phyloP scores from a whole-genome alignment of 1,139 yeast genomes.

The Pichia sp. region DNA sequence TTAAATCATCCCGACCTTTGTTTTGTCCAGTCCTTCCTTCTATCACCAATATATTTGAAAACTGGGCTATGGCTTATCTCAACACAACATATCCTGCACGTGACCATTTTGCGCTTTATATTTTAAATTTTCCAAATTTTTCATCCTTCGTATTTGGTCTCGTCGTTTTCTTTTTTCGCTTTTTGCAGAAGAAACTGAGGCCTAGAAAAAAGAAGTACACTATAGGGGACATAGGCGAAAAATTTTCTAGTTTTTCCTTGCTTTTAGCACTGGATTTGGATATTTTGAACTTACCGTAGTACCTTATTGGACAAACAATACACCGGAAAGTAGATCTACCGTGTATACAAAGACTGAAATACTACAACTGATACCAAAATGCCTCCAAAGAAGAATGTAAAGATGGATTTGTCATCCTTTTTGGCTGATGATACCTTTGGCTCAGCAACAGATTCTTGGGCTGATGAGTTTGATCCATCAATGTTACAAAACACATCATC shows the following conservation, averaged over 20 bases:
- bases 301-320: not conserved
- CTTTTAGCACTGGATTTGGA: not conserved
- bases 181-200: not conserved
- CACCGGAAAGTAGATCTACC: not conserved
- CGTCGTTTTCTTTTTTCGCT: too few species aligned
- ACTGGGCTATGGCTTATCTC: not conserved
- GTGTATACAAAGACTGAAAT: not conserved
- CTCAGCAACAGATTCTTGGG: constrained; percentile 72
- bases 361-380: constrained; percentile 23
- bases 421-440: constrained; percentile 46
- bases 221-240: not conserved
- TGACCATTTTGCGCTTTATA: not conserved
- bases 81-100: not conserved
- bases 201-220: not conserved
- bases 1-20: too few species aligned
- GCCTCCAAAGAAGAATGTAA: constrained; percentile 52
- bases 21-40: too few species aligned
- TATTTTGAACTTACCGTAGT: not conserved
- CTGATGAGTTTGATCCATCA: constrained; percentile 41
- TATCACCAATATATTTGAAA: too few species aligned
- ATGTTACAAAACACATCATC: constrained; percentile 36
- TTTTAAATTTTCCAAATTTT: not conserved
- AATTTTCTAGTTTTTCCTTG: not conserved
- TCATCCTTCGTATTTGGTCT: not conserved
- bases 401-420: constrained; percentile 55